These are phyloP conservation scores for Beauveria caledonica DNA, from an alignment of 2,329 filamentous ascomycete species.

Conservation along the genomic window DNA sequence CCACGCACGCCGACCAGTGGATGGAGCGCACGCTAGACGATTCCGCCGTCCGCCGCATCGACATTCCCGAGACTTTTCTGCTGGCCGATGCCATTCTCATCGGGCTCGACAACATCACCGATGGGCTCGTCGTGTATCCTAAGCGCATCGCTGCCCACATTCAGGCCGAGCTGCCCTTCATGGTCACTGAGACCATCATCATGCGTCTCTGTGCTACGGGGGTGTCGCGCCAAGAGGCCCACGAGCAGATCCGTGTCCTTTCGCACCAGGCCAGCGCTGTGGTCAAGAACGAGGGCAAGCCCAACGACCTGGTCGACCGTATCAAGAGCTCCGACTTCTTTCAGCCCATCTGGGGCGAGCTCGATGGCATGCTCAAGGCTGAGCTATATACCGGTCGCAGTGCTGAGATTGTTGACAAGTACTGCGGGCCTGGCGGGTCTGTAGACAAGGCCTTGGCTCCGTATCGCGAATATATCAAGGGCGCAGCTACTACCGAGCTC, in stretches of 20 bases:
- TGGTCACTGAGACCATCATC: slow-evolving; percentile 61
- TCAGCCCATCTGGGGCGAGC: slow-evolving; percentile 57
- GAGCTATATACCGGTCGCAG: slow-evolving; percentile 42
- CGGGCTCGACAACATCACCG: slow-evolving; percentile 57
- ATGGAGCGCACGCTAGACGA: slow-evolving; percentile 73
- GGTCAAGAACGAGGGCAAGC: slow-evolving; percentile 50
- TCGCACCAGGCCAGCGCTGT: slow-evolving; percentile 65
- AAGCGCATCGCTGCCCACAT: slow-evolving; percentile 59
- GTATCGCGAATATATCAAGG: slow-evolving; percentile 28
- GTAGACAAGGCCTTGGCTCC: slow-evolving; percentile 31
- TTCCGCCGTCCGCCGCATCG: slow-evolving; percentile 58
- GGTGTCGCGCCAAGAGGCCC: slow-evolving; percentile 67
- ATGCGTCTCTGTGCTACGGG: slow-evolving; percentile 70
- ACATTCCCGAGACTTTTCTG: slow-evolving; percentile 59
- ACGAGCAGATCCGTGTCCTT: slow-evolving; percentile 80
- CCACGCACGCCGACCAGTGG: slow-evolving; percentile 26
- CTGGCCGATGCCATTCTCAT: slow-evolving; percentile 61
- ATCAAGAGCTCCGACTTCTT: slow-evolving; percentile 71
- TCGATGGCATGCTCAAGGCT: slow-evolving; percentile 60
- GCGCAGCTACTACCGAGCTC: slow-evolving; percentile 28
- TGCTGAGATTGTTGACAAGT: slow-evolving; percentile 36
- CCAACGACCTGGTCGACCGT: slow-evolving; percentile 74
- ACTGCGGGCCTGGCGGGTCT: slow-evolving; percentile 31
- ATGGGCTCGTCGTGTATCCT: slow-evolving; percentile 72
- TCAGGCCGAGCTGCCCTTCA: slow-evolving; percentile 76